Evolutionary conservation across 495 filamentous ascomycete genomes (phyloP).

Genomic region (Cetradonia linearis): DNA sequence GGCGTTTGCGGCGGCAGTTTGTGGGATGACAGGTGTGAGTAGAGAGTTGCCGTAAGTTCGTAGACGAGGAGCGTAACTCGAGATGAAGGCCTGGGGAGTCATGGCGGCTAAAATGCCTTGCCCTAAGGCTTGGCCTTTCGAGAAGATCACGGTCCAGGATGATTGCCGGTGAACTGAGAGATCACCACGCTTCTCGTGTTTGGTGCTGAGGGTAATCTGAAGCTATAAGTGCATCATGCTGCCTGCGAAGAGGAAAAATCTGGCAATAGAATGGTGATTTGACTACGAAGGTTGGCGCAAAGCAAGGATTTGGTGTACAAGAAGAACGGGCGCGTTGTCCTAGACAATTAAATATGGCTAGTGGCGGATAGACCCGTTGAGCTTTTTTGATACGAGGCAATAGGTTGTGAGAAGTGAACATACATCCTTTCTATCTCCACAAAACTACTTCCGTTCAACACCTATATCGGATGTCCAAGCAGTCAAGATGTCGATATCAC

Average conservation of each 20-base stretch:
- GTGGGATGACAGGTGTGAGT: constrained; percentile 74
- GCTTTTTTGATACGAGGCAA: not conserved
- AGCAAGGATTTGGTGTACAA: constrained; percentile 6
- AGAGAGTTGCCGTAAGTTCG: constrained; percentile 89
- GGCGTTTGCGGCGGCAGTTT: constrained; percentile 46
- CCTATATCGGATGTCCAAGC: not conserved
- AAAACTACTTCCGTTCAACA: not conserved
- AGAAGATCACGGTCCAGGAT: constrained; percentile 7
- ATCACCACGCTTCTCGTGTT: not conserved
- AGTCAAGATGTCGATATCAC: constrained; percentile 60
- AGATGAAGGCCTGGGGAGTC: constrained; percentile 73
- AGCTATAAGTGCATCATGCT: not conserved
- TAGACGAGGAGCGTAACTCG: constrained; percentile 83
- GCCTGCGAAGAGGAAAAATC: not conserved
- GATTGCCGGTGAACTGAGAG: not conserved
- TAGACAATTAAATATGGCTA: not conserved
- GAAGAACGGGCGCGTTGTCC: constrained; percentile 4
- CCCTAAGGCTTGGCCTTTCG: constrained; percentile 14
- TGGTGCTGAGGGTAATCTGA: not conserved
- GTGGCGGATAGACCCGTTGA: not conserved
- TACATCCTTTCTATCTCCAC: not conserved
- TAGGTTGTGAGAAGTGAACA: not conserved
- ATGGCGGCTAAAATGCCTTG: constrained; percentile 26
- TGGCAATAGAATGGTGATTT: not conserved
- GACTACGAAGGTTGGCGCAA: constrained; percentile 7